A percentile compares a stretch with the other conserved stretches of the same genome.
These are phyloP conservation scores for Diaporthe amygdali DNA, from an alignment of 2,329 filamentous ascomycete genomes.

Conservation along the genomic window DNA sequence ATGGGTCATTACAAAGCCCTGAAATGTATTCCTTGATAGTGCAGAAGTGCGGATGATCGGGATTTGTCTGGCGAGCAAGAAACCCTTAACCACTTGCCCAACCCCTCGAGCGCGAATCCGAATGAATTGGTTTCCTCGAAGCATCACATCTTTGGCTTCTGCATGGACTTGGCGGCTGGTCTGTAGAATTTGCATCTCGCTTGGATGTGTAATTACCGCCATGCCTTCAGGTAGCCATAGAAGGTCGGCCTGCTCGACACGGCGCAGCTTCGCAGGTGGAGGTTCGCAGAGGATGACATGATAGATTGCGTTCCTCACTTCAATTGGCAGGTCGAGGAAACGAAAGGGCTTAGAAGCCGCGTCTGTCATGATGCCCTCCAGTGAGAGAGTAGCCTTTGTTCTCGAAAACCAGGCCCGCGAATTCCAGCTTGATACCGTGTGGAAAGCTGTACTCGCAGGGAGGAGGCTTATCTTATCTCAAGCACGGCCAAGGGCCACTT, in stretches of 20 bases:
- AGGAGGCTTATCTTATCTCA: constrained; percentile 7
- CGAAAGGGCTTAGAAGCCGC: not conserved
- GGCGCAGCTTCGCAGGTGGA: not conserved
- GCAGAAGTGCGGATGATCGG: not conserved
- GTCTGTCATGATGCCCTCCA: not conserved
- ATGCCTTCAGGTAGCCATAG: not conserved
- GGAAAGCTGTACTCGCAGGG: not conserved
- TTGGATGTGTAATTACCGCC: not conserved
- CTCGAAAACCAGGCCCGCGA: not conserved
- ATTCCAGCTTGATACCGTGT: not conserved
- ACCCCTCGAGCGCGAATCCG: not conserved
- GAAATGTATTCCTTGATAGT: not conserved
- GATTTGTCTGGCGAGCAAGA: not conserved
- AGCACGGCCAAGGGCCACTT: no score
- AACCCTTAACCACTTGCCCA: constrained; percentile 7
- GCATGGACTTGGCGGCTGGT: constrained; percentile 13
- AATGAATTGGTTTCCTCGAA: constrained; percentile 13
- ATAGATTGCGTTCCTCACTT: constrained; percentile 13
- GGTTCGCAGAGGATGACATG: constrained; percentile 11
- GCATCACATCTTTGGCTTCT: constrained; percentile 15
- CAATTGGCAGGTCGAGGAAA: constrained; percentile 3
- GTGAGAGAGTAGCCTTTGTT: not conserved
- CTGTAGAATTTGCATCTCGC: constrained; percentile 6
- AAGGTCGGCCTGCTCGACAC: constrained; percentile 14
- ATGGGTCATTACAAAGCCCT: constrained; percentile 10